Evolutionary conservation across 345 rosid genomes (phyloP), one percentile per base, ranked within the genome.

Genomic region (Lagerstroemia speciosa): DNA sequence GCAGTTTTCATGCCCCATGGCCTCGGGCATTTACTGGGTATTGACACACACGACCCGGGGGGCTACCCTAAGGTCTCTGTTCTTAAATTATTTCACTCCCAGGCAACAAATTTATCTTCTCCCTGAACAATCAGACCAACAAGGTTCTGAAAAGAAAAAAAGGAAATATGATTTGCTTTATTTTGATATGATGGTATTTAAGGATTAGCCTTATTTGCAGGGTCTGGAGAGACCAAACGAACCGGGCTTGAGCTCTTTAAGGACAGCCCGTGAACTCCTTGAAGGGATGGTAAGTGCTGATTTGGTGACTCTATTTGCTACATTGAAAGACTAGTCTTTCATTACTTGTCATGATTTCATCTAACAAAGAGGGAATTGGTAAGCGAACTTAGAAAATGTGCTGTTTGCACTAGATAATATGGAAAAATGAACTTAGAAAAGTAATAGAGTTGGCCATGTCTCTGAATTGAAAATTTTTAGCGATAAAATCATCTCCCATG

Each of bases 1-100:
- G 96, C 98, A 72, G 84, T 83, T 31, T 93, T 90, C 84, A 90
- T 93, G 98, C 93, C 98, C 72, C 97, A 90, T 82, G 98, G 97
- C 70, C 82, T 90, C 72, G 98, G 98, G 69, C 97, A 93, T 79
- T 77, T 93, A 65, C 71, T 93, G 81, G 98, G 98, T 63, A 84
- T 93, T 36, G 98, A 93, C 78, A 90, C 98, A 71, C 97, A 90
- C 71, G 98, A 93, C 78, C 88, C 93, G 6, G 97, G 98, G 41
- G 97, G 97, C 80, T 93, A 84, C 71, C 79, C 81, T 1, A 78
- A 82, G 92, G 98, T 89, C 74, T 32, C 40, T 68, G 40, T 36
- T 16, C 70, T 69, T 40, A 6, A 11, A 19, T 12, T 10, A 7
- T n/a, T n/a, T n/a, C n/a, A n/a, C 14, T 27, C 24, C 8, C 27